Conservation (phyloP, 352 stramenopile genomes). For the Phytopythium delawarense region DNA sequence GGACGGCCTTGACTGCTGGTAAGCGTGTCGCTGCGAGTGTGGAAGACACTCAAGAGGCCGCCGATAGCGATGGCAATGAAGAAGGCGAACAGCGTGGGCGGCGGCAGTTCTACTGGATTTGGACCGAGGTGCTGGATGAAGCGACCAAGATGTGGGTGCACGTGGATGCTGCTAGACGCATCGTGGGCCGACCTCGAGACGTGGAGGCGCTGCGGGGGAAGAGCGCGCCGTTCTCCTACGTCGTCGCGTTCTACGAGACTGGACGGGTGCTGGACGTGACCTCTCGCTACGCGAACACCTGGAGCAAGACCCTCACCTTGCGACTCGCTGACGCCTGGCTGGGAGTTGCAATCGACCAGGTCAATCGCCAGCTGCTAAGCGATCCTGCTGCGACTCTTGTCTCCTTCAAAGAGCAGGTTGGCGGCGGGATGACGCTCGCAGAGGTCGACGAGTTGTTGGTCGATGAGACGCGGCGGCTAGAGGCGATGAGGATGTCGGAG, state of each 20-base stretch:
- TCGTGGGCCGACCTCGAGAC: constrained; percentile 45
- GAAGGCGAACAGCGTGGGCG: neutral
- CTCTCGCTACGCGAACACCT: constrained; percentile 50
- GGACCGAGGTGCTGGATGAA: constrained; percentile 64
- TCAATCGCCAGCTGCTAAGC: constrained; percentile 22
- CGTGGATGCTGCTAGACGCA: constrained; percentile 44
- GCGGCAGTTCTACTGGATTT: constrained; percentile 40
- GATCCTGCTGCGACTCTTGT: neutral
- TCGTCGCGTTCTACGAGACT: constrained; percentile 49
- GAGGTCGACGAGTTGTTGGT: constrained; percentile 15
- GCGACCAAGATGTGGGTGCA: constrained; percentile 48
- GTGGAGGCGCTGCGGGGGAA: constrained; percentile 48
- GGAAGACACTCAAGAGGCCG: neutral
- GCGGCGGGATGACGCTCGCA: constrained; percentile 5
- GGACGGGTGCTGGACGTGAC: constrained; percentile 58
- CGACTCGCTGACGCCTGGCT: constrained; percentile 62
- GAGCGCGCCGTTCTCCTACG: constrained; percentile 49
- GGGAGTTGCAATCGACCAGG: constrained; percentile 24
- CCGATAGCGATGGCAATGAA: neutral
- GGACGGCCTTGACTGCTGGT: neutral
- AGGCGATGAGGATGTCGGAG: constrained; percentile 41
- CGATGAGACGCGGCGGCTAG: constrained; percentile 31
- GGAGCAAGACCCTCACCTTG: constrained; percentile 53
- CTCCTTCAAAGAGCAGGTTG: constrained; percentile 4
- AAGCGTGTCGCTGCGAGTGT: constrained; percentile 3